Base-by-base conservation (phyloP, 805 yeast species). In the Kazachstania africana region DNA sequence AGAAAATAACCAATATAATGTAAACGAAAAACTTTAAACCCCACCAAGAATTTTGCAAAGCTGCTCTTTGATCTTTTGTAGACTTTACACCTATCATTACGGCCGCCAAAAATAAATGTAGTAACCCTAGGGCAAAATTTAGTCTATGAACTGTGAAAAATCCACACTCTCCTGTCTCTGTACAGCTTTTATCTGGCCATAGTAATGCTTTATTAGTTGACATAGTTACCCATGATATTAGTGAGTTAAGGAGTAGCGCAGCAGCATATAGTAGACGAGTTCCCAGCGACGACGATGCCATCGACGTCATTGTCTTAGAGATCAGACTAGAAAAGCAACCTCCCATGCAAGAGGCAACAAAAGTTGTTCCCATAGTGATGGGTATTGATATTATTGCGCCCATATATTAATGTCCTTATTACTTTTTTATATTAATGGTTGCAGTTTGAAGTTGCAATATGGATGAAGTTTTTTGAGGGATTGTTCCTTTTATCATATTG, bases 11-110 rank as follows among this genome's bases (percentile, higher is more conserved):
- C 12, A 84, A 61, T 3, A 60, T 47, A 12, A 70, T 33, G 74
- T 87, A 78, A 3, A 65, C 55, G 6, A 74, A 46, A 8, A 83
- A 55, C 56, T 91, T 91, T 28, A 75, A 48, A 27, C 77, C 70
- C 99, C 99, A 91, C 63, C 72, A 78, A 3, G 95, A 94, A 54
- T 93, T 91, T 53, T 91, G 98, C 27, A 91, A 66, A 15, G 69
- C 72, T 0, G 91, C 77, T 27, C 95, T 66, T 14, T 87, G 79
- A 50, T 84, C 76, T 19, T 70, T 58, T 1, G 94, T 77, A 1
- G 91, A 76, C 41, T 72, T 74, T 4, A 87, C 93, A 14, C 84
- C 82, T 8, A 78, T 50, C 27, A 91, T 61, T 25, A 80, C 47
- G 2, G 61, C 55, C 1, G 91, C 94, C 34, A 91, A 59, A 1